Percentiles rank a stretch among this genome's conserved stretches.
Conservation (phyloP, 345 rosid species). For the Lepidium didymum region DNA sequence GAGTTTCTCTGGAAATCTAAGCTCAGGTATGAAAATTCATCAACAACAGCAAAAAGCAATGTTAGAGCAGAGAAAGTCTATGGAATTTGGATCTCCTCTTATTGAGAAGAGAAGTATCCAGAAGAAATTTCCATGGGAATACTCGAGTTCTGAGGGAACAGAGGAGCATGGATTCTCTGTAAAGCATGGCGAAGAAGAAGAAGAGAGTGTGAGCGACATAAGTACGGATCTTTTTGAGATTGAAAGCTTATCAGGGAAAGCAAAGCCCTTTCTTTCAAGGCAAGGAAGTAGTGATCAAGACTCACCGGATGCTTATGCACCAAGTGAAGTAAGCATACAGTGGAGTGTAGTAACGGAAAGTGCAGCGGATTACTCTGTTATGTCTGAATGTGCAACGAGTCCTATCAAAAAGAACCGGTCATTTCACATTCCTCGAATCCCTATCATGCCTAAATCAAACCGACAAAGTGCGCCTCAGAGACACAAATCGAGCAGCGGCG, state of each 20-base stretch:
- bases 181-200: conserved; percentile 14
- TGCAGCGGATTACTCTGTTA: conserved; percentile 57
- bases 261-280: conserved; percentile 47
- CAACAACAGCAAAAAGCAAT: conserved; percentile 17
- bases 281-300: conserved; percentile 44
- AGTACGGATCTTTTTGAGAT: conserved; percentile 89
- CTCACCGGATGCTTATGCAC: conserved; percentile 62
- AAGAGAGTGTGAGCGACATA: conserved; percentile 54
- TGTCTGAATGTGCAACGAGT: conserved; percentile 53
- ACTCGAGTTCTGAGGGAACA: conserved; percentile 18
- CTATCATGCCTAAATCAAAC: conserved; percentile 12
- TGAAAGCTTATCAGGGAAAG: conserved; percentile 64
- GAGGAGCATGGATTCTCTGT: conserved; percentile 29
- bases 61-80: conserved; percentile 38
- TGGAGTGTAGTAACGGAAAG: conserved; percentile 92
- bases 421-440: conserved; percentile 21
- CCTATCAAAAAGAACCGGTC: conserved; percentile 29
- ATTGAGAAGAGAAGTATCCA: conserved; percentile 34
- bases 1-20: conserved; percentile 34
- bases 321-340: conserved; percentile 83
- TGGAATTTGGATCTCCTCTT: conserved; percentile 57
- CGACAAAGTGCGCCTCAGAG: conserved; percentile 18
- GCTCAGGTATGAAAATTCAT: conserved; percentile 18
- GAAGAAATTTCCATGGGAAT: conserved; percentile 49
- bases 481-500: conserved; percentile 33